Percentiles rank a stretch among this genome's conserved stretches.
These are phyloP conservation scores for Pythium brassicae DNA, from an alignment of 352 stramenopile genomes.

Conservation along the genomic window DNA sequence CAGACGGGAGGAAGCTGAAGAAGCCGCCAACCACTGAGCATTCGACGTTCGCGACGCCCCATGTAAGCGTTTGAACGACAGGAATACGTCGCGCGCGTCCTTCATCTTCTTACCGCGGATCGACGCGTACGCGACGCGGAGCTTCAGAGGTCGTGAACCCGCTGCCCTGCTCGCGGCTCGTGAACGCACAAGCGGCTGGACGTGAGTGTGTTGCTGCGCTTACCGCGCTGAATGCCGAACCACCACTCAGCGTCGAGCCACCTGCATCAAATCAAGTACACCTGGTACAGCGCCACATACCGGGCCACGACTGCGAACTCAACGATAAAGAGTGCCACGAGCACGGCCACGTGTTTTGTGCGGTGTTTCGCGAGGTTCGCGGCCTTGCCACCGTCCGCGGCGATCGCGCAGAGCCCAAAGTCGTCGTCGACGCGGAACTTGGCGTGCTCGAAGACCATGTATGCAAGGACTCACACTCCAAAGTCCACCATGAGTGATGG, in stretches of 20 bases:
- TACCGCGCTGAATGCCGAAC: slow-evolving; percentile 24
- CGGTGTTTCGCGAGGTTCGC: slow-evolving; percentile 5
- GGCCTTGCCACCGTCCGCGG: background rate
- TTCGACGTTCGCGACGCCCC: slow-evolving; percentile 44
- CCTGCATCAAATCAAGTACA: slow-evolving; percentile 31
- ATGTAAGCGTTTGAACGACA: slow-evolving; percentile 17
- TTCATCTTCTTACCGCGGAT: slow-evolving; percentile 15
- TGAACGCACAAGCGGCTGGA: slow-evolving; percentile 25
- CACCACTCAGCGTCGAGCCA: slow-evolving; percentile 31
- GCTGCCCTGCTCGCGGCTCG: slow-evolving; percentile 39
- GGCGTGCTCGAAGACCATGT: slow-evolving; percentile 17
- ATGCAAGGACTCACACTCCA: no score
- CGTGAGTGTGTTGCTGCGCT: slow-evolving; percentile 25
- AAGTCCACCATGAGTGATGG: no score
- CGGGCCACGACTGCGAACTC: slow-evolving; percentile 26
- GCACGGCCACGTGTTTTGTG: slow-evolving; percentile 10
- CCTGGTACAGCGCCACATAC: slow-evolving; percentile 34
- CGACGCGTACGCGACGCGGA: slow-evolving; percentile 37
- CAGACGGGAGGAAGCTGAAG: slow-evolving; percentile 20
- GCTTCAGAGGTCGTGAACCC: slow-evolving; percentile 36
- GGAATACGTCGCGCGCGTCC: slow-evolving; percentile 6
- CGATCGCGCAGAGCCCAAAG: slow-evolving; percentile 19
- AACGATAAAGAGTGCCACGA: slow-evolving; percentile 20
- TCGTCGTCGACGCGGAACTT: slow-evolving; percentile 24
- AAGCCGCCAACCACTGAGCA: slow-evolving; percentile 20